Percentiles rank a stretch among this genome's conserved stretches.
Evolutionary conservation across 2,329 filamentous ascomycete genomes (phyloP).

Genomic region (Beauveria asiatica): DNA sequence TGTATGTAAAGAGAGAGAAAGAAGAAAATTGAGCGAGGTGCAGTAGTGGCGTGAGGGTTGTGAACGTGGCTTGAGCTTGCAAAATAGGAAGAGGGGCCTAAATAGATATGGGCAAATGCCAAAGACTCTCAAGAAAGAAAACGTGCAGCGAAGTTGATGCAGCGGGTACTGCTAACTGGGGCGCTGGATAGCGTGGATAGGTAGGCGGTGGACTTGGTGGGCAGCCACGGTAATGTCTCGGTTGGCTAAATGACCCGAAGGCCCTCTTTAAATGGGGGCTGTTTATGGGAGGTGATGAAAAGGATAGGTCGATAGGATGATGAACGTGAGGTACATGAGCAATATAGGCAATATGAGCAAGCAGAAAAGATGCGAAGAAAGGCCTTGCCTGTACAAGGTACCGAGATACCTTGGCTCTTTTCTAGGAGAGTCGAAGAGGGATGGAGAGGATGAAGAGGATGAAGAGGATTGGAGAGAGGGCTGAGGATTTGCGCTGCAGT

Average conservation of each 20-base stretch:
- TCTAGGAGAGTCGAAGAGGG: no score
- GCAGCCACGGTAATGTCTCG: conserved; percentile 1
- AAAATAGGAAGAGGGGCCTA: neutral
- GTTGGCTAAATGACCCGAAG: conserved; percentile 5
- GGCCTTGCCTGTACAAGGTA: no score
- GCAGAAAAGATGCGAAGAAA: no score
- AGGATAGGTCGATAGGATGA: neutral
- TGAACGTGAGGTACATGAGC: no score
- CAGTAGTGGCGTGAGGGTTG: neutral
- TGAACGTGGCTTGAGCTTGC: conserved; percentile 12
- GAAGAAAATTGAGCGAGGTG: neutral
- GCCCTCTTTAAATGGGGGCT: neutral
- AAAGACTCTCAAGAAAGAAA: neutral
- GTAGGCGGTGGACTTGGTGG: neutral
- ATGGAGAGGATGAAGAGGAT: no score
- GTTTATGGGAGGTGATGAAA: neutral
- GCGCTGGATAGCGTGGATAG: neutral
- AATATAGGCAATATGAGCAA: no score
- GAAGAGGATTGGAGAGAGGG: neutral
- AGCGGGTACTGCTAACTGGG: neutral
- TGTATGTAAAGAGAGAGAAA: neutral
- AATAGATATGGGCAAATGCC: neutral
- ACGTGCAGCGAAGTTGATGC: neutral
- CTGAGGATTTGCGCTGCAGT: conserved; percentile 1
- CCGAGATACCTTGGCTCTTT: no score